phyloP scores from a whole-genome alignment of 1,284 basidiomycete genomes.

The Testicularia cyperi region DNA sequence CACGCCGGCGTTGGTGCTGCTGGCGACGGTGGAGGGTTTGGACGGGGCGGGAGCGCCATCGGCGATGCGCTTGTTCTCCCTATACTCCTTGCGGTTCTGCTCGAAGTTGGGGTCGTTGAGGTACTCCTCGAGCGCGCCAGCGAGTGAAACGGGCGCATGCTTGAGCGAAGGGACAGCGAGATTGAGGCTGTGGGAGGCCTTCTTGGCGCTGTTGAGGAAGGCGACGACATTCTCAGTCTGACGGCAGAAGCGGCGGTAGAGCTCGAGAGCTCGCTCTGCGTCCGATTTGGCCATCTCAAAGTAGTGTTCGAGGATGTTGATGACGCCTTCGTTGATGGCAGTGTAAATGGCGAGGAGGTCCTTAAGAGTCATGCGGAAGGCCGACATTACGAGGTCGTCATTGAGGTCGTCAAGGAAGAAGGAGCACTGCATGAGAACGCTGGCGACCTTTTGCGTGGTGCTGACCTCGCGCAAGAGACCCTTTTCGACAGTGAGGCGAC shows the following conservation, averaged over 20 bases:
- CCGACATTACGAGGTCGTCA: conserved; percentile 85
- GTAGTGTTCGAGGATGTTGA: conserved; percentile 91
- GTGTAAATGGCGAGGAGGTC: conserved; percentile 94
- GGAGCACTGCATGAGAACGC: conserved; percentile 82
- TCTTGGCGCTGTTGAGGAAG: conserved; percentile 87
- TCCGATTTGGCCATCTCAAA: conserved; percentile 97
- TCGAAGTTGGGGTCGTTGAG: conserved; percentile 94
- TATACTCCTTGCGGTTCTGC: conserved; percentile 87
- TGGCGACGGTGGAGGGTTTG: conserved; percentile 5
- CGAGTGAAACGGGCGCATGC: conserved; percentile 91
- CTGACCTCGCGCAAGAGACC: conserved; percentile 89
- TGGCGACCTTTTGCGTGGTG: conserved; percentile 84
- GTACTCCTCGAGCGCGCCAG: conserved; percentile 91
- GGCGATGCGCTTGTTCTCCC: conserved; percentile 75
- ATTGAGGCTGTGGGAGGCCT: conserved; percentile 86
- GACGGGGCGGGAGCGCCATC: conserved; percentile 64
- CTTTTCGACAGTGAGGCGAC: conserved; percentile 92
- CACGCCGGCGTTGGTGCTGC: conserved; percentile 7
- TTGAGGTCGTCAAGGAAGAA: conserved; percentile 92
- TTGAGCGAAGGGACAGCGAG: conserved; percentile 91
- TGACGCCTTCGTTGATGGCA: conserved; percentile 95
- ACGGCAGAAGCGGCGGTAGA: conserved; percentile 92
- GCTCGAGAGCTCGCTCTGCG: conserved; percentile 77
- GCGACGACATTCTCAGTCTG: conserved; percentile 94
- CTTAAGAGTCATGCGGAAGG: conserved; percentile 92